Evolutionary conservation across 257 asterid species (phyloP).

Genomic region (Agastache rugosa): DNA sequence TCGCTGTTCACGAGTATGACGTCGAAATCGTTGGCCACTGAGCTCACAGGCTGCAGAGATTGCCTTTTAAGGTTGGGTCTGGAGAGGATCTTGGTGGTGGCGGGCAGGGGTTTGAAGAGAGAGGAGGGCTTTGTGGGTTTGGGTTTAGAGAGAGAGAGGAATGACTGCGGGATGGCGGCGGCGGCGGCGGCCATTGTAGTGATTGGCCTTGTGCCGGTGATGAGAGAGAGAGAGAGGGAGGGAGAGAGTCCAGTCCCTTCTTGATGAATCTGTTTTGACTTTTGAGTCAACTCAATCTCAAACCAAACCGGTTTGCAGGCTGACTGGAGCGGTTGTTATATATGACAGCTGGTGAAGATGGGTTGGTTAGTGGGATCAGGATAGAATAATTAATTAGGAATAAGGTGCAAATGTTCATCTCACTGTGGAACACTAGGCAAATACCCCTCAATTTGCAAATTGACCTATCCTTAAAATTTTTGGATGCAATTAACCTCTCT

Average conservation of each 20-base stretch:
- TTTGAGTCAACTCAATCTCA: slow-evolving; percentile 29
- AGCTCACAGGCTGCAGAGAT: slow-evolving; percentile 39
- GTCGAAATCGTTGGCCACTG: slow-evolving; percentile 52
- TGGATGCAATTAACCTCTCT: too few species aligned
- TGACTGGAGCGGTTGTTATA: slow-evolving; percentile 21
- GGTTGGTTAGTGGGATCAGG: slow-evolving; percentile 7
- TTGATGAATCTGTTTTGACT: not conserved
- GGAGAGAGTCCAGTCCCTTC: not conserved
- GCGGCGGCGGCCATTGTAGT: slow-evolving; percentile 46
- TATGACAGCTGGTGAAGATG: slow-evolving; percentile 18
- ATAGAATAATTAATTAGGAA: not conserved
- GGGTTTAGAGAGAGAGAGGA: slow-evolving; percentile 56
- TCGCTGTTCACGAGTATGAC: slow-evolving; percentile 60
- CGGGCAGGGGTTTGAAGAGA: slow-evolving; percentile 31
- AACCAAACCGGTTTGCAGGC: not conserved
- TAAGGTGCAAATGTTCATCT: too few species aligned
- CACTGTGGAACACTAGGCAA: too few species aligned
- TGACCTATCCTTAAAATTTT: too few species aligned
- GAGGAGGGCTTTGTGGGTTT: slow-evolving; percentile 29
- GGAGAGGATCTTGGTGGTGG: slow-evolving; percentile 29
- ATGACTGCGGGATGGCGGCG: slow-evolving; percentile 46
- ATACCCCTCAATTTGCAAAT: too few species aligned
- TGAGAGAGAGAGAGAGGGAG: not conserved
- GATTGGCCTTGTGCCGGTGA: slow-evolving; percentile 34
- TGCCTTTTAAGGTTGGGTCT: slow-evolving; percentile 37